Evolutionary conservation across 164 flowering plant genomes (phyloP), one percentile per base, ranked within the genome.

Genomic region (Vitis rotundifolia): DNA sequence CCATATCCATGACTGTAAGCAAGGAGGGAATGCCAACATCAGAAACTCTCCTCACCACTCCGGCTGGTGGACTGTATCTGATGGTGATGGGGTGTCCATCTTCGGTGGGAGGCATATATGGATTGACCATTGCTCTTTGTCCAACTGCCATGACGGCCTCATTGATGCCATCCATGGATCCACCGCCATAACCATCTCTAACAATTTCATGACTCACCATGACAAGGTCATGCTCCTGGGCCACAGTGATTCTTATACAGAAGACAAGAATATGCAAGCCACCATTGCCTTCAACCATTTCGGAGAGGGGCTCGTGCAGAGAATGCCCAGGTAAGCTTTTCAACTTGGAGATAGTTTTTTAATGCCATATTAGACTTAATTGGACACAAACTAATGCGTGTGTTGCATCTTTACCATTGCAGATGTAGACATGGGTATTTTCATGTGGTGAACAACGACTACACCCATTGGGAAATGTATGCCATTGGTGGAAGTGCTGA

Each of bases 401-500:
- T 22, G 64, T 53, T 18, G 11, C 31, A 49, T 11, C 4, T 16
- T 56, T 22, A 15, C 5, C 29, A 7, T 56, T 71, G 60, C 81
- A 84, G 88, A 69, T 80, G 86, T 14, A 76, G 88, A 37, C 84
- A 77, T 67, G 88, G 86, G 2, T 84, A 80, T 57, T 82, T 82
- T 54, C 88, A 85, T 76, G 88, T 85, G 77, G 88, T 82, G 69
- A 85, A 85, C 79, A 84, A 82, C 64, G 85, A 80, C 71, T 84
- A 84, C 60, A 80, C 82, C 29, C 84, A 80, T 50, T 84, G 88
- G 88, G 83, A 82, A 72, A 85, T 85, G 88, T 85, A 85, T 71
- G 88, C 88, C 2, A 82, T 85, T 56, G 88, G 88, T 8, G 88
- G 88, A 9, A 82, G 88, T 64, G 88, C 84, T 4, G 5, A 67